Evolutionary conservation across 805 yeast species (phyloP), one percentile per base, ranked within the genome.

Genomic region (Tetrapisispora namnaoensis): DNA sequence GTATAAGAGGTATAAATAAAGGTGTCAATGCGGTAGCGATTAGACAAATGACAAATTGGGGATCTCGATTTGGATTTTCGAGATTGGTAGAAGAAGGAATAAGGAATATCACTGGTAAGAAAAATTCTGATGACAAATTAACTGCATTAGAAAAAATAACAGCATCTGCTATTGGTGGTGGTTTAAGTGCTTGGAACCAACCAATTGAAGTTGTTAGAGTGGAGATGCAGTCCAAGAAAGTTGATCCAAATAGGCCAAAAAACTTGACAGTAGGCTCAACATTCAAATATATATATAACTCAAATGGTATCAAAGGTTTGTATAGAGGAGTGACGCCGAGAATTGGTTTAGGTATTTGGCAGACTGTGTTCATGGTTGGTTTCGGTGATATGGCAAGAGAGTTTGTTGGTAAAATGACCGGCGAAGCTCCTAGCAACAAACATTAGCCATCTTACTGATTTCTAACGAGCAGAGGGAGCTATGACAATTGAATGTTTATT

Each of bases 11-110:
- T 60, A 88, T 93, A 66, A 91, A 93, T 72, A 89, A 86, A 72
- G 99, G 99, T 68, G 98, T 91, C 51, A 91, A 91, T 65, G 99
- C 99, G 9, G 97, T 91, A 51, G 98, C 98, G n/a, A 83, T 91
- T 56, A 83, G 99, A 72, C 99, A 93, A 68, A 85, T 88, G 86
- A 91, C 98, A 57, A 93, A 93, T 70, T 93, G 99, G 99, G 99
- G 99, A 46, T 88, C 97, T 18, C 79, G 99, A 65, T 91, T 90
- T 61, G 99, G 98, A 35, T 76, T 93, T 38, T 77, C 95, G 2
- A 79, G 99, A 65, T 76, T 90, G 61, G 95, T 95, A 32, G 99
- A 93, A 73, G 91, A 86, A 58, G 73, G 70, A 4, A 88, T 93
- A 60, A 81, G 86, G 63, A 74, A 71, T 42, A 45, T 75, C 14